Conservation (phyloP, 169 alveolate species). For the Toxoplasma gondii region DNA sequence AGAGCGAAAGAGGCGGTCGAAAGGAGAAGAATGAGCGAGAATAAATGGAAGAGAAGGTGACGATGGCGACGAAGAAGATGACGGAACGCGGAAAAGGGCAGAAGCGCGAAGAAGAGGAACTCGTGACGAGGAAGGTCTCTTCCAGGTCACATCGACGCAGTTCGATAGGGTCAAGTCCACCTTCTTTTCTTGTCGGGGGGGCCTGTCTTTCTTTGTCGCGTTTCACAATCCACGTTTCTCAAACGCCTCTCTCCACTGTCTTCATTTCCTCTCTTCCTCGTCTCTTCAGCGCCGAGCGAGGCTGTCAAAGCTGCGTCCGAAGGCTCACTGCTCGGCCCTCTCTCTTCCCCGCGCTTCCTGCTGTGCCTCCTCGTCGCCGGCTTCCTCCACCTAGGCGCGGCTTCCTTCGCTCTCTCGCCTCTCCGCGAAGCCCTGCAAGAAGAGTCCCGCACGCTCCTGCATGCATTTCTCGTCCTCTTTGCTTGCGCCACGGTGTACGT, state of each 20-base stretch:
- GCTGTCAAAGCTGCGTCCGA: not conserved
- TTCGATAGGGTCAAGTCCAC: too few species aligned
- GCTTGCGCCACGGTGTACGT: not conserved
- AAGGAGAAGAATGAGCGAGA: not conserved
- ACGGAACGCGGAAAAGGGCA: too few species aligned
- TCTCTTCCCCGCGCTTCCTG: not conserved
- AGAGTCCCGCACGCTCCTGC: not conserved
- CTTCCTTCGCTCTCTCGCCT: not conserved
- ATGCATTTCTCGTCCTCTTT: not conserved
- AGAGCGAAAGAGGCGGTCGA: not conserved
- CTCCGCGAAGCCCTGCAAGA: not conserved
- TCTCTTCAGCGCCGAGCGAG: not conserved
- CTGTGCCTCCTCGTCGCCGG: not conserved
- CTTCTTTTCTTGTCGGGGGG: too few species aligned
- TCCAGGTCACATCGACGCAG: too few species aligned
- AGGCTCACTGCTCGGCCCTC: not conserved
- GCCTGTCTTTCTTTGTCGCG: too few species aligned
- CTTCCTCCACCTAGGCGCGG: not conserved
- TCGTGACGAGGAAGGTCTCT: too few species aligned
- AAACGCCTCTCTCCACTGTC: too few species aligned
- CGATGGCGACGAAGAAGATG: not conserved
- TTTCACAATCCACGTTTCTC: too few species aligned
- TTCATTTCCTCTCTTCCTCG: not conserved
- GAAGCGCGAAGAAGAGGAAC: too few species aligned
- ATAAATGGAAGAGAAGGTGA: not conserved